Conservation (phyloP, 2,329 filamentous ascomycete species). For the Verticillium nonalfalfae region DNA sequence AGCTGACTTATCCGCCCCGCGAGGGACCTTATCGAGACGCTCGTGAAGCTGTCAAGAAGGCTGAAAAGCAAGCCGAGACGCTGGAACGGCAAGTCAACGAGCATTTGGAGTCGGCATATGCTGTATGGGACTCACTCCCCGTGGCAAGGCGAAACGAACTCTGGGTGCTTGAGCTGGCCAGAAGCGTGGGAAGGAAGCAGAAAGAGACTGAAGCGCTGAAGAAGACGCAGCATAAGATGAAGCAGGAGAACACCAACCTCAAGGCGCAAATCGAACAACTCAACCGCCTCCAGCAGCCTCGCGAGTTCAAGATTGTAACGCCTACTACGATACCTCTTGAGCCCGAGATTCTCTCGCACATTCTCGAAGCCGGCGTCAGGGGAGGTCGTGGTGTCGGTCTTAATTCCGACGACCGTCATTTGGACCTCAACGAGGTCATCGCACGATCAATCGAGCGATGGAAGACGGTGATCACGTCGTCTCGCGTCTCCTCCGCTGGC, state of each 20-base stretch:
- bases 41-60: conserved; percentile 39
- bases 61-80: conserved; percentile 45
- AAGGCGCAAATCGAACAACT: conserved; percentile 54
- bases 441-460: conserved; percentile 53
- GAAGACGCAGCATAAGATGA: conserved; percentile 40
- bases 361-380: conserved; percentile 38
- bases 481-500: conserved; percentile 34
- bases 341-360: conserved; percentile 36
- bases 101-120: conserved; percentile 72
- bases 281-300: conserved; percentile 51
- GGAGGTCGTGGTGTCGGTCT: conserved; percentile 35
- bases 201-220: conserved; percentile 47
- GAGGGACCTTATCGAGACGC: conserved; percentile 31
- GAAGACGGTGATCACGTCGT: conserved; percentile 53
- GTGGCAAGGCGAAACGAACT: conserved; percentile 49
- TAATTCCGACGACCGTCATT: conserved; percentile 41
- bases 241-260: conserved; percentile 51
- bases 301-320: conserved; percentile 48
- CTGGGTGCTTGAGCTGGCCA: conserved; percentile 56
- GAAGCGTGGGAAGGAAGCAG: conserved; percentile 50
- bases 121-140: conserved; percentile 66
- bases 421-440: conserved; percentile 45
- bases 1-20: conserved; percentile 41
- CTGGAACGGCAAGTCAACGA: conserved; percentile 65
- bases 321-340: conserved; percentile 48